phyloP scores from a whole-genome alignment of 768 basidiomycete genomes.

The Lactarius akahatsu region DNA sequence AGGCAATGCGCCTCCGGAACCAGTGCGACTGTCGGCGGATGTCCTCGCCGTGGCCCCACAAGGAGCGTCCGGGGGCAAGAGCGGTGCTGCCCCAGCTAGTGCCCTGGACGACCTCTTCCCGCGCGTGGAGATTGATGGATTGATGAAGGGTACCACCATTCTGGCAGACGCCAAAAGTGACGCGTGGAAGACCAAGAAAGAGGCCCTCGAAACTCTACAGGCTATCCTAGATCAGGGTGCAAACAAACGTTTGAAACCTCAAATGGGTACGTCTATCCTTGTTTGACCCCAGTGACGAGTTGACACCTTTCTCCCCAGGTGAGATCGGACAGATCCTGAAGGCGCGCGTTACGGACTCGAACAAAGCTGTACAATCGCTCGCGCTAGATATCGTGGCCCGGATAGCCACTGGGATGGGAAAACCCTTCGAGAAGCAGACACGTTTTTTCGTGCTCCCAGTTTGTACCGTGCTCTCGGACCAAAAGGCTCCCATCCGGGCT shows the following conservation, averaged over 20 bases:
- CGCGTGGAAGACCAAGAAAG: constrained; percentile 96
- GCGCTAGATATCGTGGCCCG: constrained; percentile 89
- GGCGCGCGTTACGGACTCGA: constrained; percentile 84
- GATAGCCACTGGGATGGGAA: constrained; percentile 93
- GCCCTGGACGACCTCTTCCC: constrained; percentile 94
- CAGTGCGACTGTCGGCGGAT: constrained; percentile 75
- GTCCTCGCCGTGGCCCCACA: constrained; percentile 51
- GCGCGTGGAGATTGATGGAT: constrained; percentile 84
- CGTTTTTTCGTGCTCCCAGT: constrained; percentile 76
- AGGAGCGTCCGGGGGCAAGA: constrained; percentile 44
- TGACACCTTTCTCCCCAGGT: constrained; percentile 46
- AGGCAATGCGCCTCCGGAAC: constrained; percentile 70
- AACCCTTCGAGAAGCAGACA: constrained; percentile 87
- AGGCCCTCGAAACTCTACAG: constrained; percentile 83
- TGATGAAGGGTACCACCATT: constrained; percentile 82
- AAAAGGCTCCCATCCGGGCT: constrained; percentile 82
- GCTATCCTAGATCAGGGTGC: constrained; percentile 83
- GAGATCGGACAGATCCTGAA: constrained; percentile 91
- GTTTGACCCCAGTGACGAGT: constrained; percentile 9
- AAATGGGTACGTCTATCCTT: constrained; percentile 62
- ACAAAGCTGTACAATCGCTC: constrained; percentile 88
- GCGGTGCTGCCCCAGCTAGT: constrained; percentile 47
- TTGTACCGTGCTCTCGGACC: constrained; percentile 84
- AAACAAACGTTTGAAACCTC: constrained; percentile 89
- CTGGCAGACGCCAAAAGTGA: constrained; percentile 85